Evolutionary conservation across 352 stramenopile species (phyloP), one percentile per base, ranked within the genome.

Genomic region (Globisporangium mamillatum): DNA sequence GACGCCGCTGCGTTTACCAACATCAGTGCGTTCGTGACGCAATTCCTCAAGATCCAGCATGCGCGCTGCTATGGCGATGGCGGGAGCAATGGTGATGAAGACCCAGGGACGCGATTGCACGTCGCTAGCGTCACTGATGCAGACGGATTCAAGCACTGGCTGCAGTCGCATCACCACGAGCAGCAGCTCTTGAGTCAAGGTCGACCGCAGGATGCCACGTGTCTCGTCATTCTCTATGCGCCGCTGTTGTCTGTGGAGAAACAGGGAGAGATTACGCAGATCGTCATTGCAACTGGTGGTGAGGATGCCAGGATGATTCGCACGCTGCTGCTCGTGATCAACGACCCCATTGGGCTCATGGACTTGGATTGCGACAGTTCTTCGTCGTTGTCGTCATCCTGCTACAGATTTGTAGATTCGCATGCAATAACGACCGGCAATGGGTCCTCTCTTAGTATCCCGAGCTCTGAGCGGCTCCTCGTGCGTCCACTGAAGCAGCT

Each of bases 401-500:
- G 57, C 20, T 64, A 53, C 3, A 22, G 3, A 9, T 29, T 70
- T 8, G 27, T 62, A 4, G 57, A 66, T 38, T 70, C 65, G 20
- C 55, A 60, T 6, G 5, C 27, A 9, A 4, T 22, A 59, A 3
- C 56, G 24, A 20, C 2, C 29, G n/a, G 1, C 29, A 20, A 25
- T 44, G 27, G 27, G 7, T 9, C 29, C 8, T 20, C 50, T 10
- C 16, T 27, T 7, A 20, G 12, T 36, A 34, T 22, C 44, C 10
- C 55, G 52, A 32, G 46, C 57, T 38, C 12, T 6, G 56, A 48
- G 25, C 74, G 73, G 18, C 65, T 76, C 50, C 14, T 71, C 1
- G 10, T 70, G 2, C 63, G 69, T 22, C 79, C 84, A 18, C 69
- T 92, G 41, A 46, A 79, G 54, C 76, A 68, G 20, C 71, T 91